These are phyloP conservation scores for Stemphylium vesicarium DNA, from an alignment of 2,329 filamentous ascomycete genomes.

Conservation along the genomic window DNA sequence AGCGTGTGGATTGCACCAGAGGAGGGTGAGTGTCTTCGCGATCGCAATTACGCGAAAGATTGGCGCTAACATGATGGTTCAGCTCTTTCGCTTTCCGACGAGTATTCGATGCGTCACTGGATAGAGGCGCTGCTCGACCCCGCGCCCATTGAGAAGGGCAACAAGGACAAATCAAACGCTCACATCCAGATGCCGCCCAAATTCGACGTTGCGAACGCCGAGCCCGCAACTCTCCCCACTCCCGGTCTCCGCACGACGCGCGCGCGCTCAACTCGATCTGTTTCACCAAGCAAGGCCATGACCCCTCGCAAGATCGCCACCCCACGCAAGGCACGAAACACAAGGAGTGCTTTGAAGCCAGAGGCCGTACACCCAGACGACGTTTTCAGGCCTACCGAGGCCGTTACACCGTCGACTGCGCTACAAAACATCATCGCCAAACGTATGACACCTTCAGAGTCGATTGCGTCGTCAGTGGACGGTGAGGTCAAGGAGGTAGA, in stretches of 20 bases:
- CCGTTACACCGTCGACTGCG: slow-evolving; percentile 55
- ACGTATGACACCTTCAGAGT: slow-evolving; percentile 33
- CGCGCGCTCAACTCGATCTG: slow-evolving; percentile 64
- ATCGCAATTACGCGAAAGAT: background rate
- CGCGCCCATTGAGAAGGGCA: slow-evolving; percentile 73
- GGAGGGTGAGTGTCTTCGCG: slow-evolving; percentile 57
- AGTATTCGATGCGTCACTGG: slow-evolving; percentile 87
- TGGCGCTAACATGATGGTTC: slow-evolving; percentile 45
- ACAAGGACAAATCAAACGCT: slow-evolving; percentile 70
- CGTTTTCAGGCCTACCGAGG: slow-evolving; percentile 52
- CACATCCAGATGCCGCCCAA: slow-evolving; percentile 81
- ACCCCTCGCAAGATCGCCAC: slow-evolving; percentile 58
- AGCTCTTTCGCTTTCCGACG: slow-evolving; percentile 82
- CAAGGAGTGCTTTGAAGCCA: slow-evolving; percentile 45
- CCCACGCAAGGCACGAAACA: slow-evolving; percentile 61
- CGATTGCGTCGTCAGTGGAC: slow-evolving; percentile 53
- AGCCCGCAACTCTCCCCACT: slow-evolving; percentile 19
- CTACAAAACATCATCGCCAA: slow-evolving; percentile 43
- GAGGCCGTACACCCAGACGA: slow-evolving; percentile 40
- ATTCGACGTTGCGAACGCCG: slow-evolving; percentile 65
- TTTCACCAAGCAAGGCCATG: slow-evolving; percentile 61
- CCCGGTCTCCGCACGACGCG: slow-evolving; percentile 49
- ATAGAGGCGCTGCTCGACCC: slow-evolving; percentile 91
- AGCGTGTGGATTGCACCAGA: slow-evolving; percentile 94
- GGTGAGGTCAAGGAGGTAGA: slow-evolving; percentile 38